Percentiles rank a stretch among this genome's conserved stretches.
phyloP scores from a whole-genome alignment of 179 eudicot genomes.

The Spinacia oleracea region DNA sequence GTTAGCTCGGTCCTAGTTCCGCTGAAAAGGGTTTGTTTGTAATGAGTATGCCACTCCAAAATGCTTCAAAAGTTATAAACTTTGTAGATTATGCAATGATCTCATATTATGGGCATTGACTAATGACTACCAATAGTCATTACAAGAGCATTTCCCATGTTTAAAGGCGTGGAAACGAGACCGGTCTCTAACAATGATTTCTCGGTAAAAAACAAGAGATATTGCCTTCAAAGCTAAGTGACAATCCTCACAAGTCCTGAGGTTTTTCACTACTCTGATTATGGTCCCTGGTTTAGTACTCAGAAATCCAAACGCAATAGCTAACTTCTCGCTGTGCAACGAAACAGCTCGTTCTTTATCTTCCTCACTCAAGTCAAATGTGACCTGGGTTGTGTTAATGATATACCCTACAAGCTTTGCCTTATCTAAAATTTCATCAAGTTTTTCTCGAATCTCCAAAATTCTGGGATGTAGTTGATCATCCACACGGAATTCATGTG shows the following conservation, averaged over 20 bases:
- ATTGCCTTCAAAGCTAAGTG: constrained; percentile 65
- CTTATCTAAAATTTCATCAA: constrained; percentile 49
- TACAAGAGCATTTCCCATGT: constrained; percentile 53
- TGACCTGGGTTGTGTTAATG: constrained; percentile 47
- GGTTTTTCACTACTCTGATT: constrained; percentile 55
- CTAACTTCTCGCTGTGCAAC: constrained; percentile 85
- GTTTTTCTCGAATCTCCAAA: constrained; percentile 44
- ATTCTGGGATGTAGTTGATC: constrained; percentile 68
- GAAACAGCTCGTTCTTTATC: constrained; percentile 79
- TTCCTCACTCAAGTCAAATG: constrained; percentile 79
- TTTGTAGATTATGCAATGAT: constrained; percentile 25
- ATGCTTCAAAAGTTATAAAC: background rate
- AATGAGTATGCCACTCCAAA: constrained; percentile 30
- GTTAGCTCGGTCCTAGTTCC: constrained; percentile 17
- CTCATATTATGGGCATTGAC: constrained; percentile 2
- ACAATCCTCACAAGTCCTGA: constrained; percentile 81
- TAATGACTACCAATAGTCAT: constrained; percentile 55
- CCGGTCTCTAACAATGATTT: constrained; percentile 73
- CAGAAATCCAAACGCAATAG: constrained; percentile 67
- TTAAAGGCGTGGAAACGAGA: constrained; percentile 70
- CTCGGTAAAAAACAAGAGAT: constrained; percentile 57
- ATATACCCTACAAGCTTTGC: constrained; percentile 52
- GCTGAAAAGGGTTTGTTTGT: constrained; percentile 18
- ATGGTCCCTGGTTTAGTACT: constrained; percentile 44
- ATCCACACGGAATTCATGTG: constrained; percentile 80